Evolutionary conservation across 306 rosid species (phyloP).

Genomic region (Ormosia semicastrata): DNA sequence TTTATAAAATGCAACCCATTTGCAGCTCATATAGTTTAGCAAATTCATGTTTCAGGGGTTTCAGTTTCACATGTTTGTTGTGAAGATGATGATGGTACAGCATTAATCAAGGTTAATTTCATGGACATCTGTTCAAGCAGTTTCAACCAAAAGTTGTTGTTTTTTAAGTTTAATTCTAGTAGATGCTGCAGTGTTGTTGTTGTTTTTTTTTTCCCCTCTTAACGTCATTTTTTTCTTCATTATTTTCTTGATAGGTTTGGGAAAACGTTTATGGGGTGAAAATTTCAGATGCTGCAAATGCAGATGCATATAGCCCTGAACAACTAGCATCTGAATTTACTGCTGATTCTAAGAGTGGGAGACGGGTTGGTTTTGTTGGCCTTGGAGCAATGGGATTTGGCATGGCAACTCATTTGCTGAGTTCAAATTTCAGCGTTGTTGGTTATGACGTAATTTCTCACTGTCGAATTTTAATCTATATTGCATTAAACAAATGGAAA

Average conservation of each 20-base stretch:
- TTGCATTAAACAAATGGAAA: not conserved
- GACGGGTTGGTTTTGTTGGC: slow-evolving; percentile 84
- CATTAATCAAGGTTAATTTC: slow-evolving; percentile 60
- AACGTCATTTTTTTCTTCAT: not conserved
- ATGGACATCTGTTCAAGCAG: slow-evolving; percentile 15
- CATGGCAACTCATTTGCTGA: slow-evolving; percentile 92
- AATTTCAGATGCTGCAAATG: slow-evolving; percentile 68
- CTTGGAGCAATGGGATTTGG: slow-evolving; percentile 99
- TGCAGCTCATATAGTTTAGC: slow-evolving; percentile 21
- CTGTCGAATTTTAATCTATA: slow-evolving; percentile 25
- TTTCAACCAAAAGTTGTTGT: slow-evolving; percentile 19
- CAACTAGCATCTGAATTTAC: slow-evolving; percentile 58
- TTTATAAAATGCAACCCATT: slow-evolving; percentile 26
- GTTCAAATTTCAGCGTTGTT: slow-evolving; percentile 60
- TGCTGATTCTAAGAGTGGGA: slow-evolving; percentile 46
- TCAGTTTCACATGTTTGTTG: slow-evolving; percentile 46
- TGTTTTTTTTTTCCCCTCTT: not conserved
- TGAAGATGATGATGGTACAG: slow-evolving; percentile 42
- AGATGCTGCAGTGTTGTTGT: not conserved
- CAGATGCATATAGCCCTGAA: slow-evolving; percentile 67
- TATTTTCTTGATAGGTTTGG: slow-evolving; percentile 57
- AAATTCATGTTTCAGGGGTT: slow-evolving; percentile 54
- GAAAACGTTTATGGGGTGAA: slow-evolving; percentile 69
- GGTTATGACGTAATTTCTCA: slow-evolving; percentile 85
- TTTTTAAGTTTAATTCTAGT: not conserved